Conservation (phyloP, 1,284 basidiomycete species). For the Sanguinoderma infundibulare region DNA sequence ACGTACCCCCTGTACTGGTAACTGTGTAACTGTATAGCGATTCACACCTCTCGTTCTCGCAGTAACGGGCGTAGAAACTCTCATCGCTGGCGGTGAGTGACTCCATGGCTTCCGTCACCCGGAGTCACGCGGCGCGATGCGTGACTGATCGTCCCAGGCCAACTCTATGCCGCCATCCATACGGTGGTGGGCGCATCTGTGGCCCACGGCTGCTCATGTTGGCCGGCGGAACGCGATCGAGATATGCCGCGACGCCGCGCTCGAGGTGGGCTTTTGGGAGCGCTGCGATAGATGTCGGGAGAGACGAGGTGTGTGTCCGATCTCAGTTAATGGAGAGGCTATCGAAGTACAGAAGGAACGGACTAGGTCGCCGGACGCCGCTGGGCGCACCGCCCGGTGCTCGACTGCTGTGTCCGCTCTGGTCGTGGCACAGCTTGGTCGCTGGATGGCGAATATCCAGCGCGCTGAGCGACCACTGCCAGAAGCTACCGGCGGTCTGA, state of each 20-base stretch:
- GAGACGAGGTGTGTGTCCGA: neutral
- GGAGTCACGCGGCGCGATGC: neutral
- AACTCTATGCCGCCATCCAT: no score
- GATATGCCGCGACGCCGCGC: neutral
- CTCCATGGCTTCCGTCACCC: neutral
- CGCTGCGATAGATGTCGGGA: neutral
- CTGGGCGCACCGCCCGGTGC: conserved; percentile 3
- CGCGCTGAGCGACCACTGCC: neutral
- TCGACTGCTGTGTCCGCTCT: neutral
- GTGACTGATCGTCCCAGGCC: neutral
- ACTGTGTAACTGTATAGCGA: no score
- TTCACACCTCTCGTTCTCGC: no score
- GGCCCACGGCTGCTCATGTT: neutral
- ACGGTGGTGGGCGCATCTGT: neutral
- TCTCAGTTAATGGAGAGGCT: neutral
- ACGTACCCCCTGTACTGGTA: no score
- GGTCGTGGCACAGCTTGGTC: conserved; percentile 1
- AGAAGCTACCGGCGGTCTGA: neutral
- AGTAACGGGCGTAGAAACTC: neutral
- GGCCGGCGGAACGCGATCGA: neutral
- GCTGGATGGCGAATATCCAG: neutral
- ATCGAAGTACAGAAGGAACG: no score
- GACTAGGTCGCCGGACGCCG: neutral
- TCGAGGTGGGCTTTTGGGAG: neutral
- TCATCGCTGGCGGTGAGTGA: no score